Evolutionary conservation across 2,329 filamentous ascomycete genomes (phyloP), one percentile per base, ranked within the genome.

Genomic region (Aspergillus viridinutans): DNA sequence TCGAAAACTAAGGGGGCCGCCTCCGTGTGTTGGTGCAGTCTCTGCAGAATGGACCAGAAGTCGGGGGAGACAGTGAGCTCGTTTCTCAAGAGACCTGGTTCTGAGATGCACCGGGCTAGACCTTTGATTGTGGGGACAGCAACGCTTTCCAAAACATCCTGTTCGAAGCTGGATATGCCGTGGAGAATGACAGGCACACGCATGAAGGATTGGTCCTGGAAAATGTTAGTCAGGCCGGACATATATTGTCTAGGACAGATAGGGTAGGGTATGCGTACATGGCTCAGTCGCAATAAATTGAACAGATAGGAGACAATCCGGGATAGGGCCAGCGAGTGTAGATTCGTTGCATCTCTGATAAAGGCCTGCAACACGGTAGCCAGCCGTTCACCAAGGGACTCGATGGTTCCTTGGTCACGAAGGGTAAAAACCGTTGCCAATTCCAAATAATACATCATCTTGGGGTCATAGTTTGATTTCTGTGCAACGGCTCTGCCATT

Each of bases 31-130:
- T 81, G 80, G 49, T 90, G 86, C 20, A 99, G 78, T 32, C 86
- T 84, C 59, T 91, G 87, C 53, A 99, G 80, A 14, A 97, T 90
- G 4, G 89, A 88, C 94, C 94, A 99, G 73, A 99, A 97, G 69
- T 99, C 94, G 0, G 94, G 94, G 20, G 93, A 97, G 14, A 90
- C 93, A 75, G 96, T 95, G 64, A 97, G 90, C 75, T 97, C 93
- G 64, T 90, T 96, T 56, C 90, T 86, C 28, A 99, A 78, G 12
- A 89, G 85, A 26, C 87, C 86, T 0, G 90, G 85, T 58, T 89
- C 85, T 52, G 88, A 86, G 63, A 96, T 90, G 67, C 92, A 97
- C 48, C 87, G 81, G 48, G 87, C 84, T 26, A 99, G 78, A 0
- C 93, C 93, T 65, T 89, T 87, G 20, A 96, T 79, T 0, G 95